phyloP scores from a whole-genome alignment of 2,329 filamentous ascomycete genomes.

The Periconia digitata region DNA sequence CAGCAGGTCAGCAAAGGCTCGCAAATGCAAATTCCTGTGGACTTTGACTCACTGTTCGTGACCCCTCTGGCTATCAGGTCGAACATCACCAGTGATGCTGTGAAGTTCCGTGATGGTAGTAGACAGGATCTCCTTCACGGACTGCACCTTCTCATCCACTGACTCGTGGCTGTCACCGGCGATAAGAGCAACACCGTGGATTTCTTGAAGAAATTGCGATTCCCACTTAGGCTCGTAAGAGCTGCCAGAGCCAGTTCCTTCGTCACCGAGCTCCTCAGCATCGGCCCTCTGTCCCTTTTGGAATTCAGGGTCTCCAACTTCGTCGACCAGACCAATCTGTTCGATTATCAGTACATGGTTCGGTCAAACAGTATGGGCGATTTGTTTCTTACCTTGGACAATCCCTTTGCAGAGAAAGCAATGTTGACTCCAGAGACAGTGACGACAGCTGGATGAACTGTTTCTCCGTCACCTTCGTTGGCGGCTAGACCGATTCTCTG shows the following conservation, averaged over 20 bases:
- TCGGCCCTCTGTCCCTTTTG: conserved; percentile 1
- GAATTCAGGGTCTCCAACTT: conserved; percentile 3
- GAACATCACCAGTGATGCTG: conserved; percentile 5
- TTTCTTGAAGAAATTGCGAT: conserved; percentile 4
- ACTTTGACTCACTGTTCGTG: conserved; percentile 10
- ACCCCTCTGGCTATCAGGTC: conserved; percentile 5
- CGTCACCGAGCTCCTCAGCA: conserved; percentile 2
- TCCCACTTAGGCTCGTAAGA: conserved; percentile 5
- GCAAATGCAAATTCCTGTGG: neutral
- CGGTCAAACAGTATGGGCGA: neutral
- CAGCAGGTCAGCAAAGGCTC: neutral
- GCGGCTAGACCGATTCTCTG: neutral
- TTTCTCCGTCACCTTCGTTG: conserved; percentile 5
- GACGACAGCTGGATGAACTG: conserved; percentile 4
- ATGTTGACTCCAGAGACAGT: conserved; percentile 11
- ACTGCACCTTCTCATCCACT: neutral
- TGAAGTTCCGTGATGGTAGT: conserved; percentile 3
- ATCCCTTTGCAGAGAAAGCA: conserved; percentile 12
- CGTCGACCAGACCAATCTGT: neutral
- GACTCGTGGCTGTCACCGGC: conserved; percentile 4
- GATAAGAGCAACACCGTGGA: conserved; percentile 8
- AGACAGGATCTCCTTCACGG: conserved; percentile 1
- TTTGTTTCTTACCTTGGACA: conserved; percentile 2
- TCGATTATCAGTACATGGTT: neutral
- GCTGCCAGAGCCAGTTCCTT: neutral